Evolutionary conservation across 1,284 basidiomycete genomes (phyloP).

Genomic region (Cryptococcus jaspeensis): DNA sequence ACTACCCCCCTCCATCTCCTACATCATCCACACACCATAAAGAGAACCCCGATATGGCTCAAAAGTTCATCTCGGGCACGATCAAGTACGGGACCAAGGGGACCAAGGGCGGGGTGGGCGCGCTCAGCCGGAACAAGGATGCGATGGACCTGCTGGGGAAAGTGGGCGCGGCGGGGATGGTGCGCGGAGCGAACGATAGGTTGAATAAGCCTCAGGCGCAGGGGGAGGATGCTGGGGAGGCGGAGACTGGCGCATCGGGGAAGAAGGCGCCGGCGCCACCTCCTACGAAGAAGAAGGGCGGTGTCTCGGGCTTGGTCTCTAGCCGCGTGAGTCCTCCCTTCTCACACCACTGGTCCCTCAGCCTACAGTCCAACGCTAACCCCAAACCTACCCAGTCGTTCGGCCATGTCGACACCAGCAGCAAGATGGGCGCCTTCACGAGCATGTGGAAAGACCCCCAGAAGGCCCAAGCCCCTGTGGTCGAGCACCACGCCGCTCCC

Average conservation of each 20-base stretch:
- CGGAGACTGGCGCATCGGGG: no score
- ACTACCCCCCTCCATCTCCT: slow-evolving; percentile 9
- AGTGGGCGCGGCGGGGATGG: slow-evolving; percentile 26
- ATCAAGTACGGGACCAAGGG: slow-evolving; percentile 28
- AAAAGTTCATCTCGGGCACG: slow-evolving; percentile 25
- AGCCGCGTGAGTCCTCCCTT: slow-evolving; percentile 15
- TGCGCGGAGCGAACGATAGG: slow-evolving; percentile 22
- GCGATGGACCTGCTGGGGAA: slow-evolving; percentile 35
- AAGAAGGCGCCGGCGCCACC: slow-evolving; percentile 16
- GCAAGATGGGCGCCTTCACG: slow-evolving; percentile 32
- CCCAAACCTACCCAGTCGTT: slow-evolving; percentile 21
- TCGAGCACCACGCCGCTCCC: slow-evolving; percentile 13
- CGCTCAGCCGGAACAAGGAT: slow-evolving; percentile 26
- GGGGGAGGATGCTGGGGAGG: slow-evolving; percentile 1
- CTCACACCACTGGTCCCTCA: background rate
- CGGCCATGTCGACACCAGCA: slow-evolving; percentile 37
- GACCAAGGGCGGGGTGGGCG: slow-evolving; percentile 21
- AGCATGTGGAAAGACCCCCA: slow-evolving; percentile 43
- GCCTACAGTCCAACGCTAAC: background rate
- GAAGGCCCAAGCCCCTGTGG: slow-evolving; percentile 19
- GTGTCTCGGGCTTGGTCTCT: slow-evolving; percentile 25
- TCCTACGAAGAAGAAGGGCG: slow-evolving; percentile 23
- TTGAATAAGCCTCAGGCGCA: slow-evolving; percentile 11
- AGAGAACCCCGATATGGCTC: slow-evolving; percentile 26
- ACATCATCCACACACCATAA: background rate